A percentile compares a stretch with the other conserved stretches of the same genome.
Conservation (phyloP, 495 filamentous ascomycete species). For the Daldinia childiae region DNA sequence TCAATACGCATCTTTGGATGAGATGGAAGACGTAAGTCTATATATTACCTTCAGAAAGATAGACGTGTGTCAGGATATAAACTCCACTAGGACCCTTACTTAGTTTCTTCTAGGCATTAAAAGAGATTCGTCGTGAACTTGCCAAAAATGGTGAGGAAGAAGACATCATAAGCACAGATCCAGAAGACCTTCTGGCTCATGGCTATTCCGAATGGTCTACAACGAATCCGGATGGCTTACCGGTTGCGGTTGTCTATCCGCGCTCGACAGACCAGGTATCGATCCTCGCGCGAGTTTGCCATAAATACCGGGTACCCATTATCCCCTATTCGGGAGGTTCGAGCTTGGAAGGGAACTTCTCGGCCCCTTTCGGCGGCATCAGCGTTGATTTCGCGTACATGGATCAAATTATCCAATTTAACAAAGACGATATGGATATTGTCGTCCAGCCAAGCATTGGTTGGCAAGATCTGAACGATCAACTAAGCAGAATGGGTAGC, state of each 20-base stretch:
- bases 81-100: neutral
- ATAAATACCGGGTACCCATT: constrained; percentile 85
- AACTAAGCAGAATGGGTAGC: constrained; percentile 71
- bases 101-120: constrained; percentile 64
- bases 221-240: constrained; percentile 77
- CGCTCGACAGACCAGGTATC: constrained; percentile 83
- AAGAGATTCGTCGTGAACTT: constrained; percentile 66
- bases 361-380: constrained; percentile 83
- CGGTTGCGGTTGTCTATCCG: constrained; percentile 84
- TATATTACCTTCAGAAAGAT: neutral
- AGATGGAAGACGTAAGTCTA: constrained; percentile 61
- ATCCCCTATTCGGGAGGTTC: constrained; percentile 88
- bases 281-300: constrained; percentile 79
- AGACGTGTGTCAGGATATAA: neutral
- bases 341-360: constrained; percentile 89
- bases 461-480: constrained; percentile 89
- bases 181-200: constrained; percentile 81
- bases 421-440: constrained; percentile 90
- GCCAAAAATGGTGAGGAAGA: constrained; percentile 57
- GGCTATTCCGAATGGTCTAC: constrained; percentile 93
- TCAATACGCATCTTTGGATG: constrained; percentile 59
- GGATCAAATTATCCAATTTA: constrained; percentile 80
- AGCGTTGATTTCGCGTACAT: constrained; percentile 90
- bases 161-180: constrained; percentile 82
- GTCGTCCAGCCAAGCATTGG: constrained; percentile 89